Evolutionary conservation across 78 protist genomes (phyloP).

Genomic region (slime mould (Dictyostelium discoideum)): DNA sequence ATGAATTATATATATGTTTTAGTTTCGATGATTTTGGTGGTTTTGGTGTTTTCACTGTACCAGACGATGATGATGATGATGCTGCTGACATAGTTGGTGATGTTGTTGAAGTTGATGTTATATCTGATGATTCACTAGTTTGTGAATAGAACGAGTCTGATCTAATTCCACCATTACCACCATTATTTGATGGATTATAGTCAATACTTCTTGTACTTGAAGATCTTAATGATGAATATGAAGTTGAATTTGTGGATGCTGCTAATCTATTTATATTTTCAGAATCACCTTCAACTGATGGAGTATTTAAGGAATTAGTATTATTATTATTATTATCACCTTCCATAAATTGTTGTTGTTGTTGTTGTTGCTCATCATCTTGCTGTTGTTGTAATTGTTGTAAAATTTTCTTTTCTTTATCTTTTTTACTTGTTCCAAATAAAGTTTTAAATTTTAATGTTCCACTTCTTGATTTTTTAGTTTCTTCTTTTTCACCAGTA

Average conservation of each 20-base stretch:
- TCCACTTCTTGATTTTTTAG: background rate
- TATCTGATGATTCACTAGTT: background rate
- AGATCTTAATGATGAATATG: conserved; percentile 30
- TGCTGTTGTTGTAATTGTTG: background rate
- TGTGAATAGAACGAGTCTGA: conserved; percentile 17
- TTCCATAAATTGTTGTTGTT: background rate
- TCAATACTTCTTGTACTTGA: background rate
- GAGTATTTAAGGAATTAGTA: background rate
- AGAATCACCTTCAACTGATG: background rate
- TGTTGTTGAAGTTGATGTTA: background rate
- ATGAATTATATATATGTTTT: conserved; percentile 52
- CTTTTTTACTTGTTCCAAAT: conserved; percentile 2
- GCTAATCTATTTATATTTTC: background rate
- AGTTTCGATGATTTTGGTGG: conserved; percentile 1
- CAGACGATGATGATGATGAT: background rate
- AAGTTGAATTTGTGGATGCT: background rate
- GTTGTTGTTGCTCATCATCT: conserved; percentile 6
- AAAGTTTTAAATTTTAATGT: conserved; percentile 18
- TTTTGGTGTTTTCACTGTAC: background rate
- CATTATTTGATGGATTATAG: background rate
- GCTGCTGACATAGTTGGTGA: background rate
- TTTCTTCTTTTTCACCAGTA: background rate
- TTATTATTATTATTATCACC: background rate
- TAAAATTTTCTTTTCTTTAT: background rate
- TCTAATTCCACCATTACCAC: background rate